phyloP scores from a whole-genome alignment of 352 stramenopile genomes.

The Blastocystis sp. region DNA sequence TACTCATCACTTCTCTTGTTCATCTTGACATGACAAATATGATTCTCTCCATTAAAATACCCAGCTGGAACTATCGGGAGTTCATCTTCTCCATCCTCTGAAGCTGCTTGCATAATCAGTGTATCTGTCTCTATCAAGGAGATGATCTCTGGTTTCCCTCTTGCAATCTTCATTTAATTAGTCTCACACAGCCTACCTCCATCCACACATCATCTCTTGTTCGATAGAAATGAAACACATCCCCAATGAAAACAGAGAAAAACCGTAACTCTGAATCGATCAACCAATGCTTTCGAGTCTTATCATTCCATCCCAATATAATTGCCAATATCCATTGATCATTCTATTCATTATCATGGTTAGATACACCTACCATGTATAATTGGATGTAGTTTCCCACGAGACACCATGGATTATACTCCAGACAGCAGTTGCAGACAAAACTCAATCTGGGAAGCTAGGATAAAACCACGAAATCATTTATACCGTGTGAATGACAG shows the following conservation, averaged over 20 bases:
- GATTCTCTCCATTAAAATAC: neutral
- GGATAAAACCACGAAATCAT: neutral
- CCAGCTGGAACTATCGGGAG: neutral
- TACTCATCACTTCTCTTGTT: neutral
- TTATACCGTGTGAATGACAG: neutral
- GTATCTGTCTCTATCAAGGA: neutral
- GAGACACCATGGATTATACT: neutral
- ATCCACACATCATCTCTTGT: neutral
- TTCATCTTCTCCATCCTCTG: neutral
- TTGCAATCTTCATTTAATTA: neutral
- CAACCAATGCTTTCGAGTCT: neutral
- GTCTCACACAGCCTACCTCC: neutral
- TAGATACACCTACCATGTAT: neutral
- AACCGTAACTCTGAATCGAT: neutral
- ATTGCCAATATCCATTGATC: neutral
- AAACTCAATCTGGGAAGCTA: constrained; percentile 18
- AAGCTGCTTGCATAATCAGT: neutral
- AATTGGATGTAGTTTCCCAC: constrained; percentile 6
- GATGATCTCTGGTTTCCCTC: neutral
- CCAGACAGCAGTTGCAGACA: constrained; percentile 62
- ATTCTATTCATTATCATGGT: neutral
- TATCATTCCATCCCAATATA: constrained; percentile 2
- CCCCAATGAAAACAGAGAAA: neutral
- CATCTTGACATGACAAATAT: neutral
- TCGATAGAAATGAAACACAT: constrained; percentile 31